Conservation (phyloP, 331 rosid species). For the Saraca asoca region DNA sequence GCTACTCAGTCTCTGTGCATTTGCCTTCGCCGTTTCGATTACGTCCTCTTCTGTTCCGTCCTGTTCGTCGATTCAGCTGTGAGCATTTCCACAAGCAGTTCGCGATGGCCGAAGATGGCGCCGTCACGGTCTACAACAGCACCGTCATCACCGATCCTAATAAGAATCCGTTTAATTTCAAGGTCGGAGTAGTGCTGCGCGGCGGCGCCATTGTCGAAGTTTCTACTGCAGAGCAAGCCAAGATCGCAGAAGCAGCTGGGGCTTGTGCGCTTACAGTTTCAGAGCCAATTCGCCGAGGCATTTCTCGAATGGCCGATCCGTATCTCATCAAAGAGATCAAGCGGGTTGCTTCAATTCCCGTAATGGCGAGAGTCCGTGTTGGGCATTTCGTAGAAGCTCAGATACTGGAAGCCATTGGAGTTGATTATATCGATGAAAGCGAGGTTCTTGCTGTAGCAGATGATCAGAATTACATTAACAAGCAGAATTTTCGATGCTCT, state of each 20-base stretch:
- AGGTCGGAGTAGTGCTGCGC: slow-evolving; percentile 52
- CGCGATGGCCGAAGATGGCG: slow-evolving; percentile 56
- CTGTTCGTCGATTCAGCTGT: background rate
- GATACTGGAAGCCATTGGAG: slow-evolving; percentile 67
- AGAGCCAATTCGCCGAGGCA: slow-evolving; percentile 35
- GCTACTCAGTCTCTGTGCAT: background rate
- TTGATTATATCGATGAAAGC: slow-evolving; percentile 73
- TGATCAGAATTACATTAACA: slow-evolving; percentile 57
- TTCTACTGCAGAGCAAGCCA: slow-evolving; percentile 51
- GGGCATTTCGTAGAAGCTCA: slow-evolving; percentile 93
- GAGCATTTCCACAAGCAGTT: slow-evolving; percentile 40
- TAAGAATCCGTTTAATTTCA: slow-evolving; percentile 39
- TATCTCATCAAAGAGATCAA: slow-evolving; percentile 56
- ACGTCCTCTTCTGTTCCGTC: background rate
- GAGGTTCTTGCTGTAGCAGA: slow-evolving; percentile 56
- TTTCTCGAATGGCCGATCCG: slow-evolving; percentile 65
- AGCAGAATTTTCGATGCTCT: slow-evolving; percentile 54
- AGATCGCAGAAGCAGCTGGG: slow-evolving; percentile 72
- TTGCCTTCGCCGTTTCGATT: background rate
- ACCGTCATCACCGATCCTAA: slow-evolving; percentile 50
- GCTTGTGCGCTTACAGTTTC: slow-evolving; percentile 57
- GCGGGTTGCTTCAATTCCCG: slow-evolving; percentile 52
- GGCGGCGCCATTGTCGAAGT: slow-evolving; percentile 71
- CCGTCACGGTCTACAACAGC: slow-evolving; percentile 48
- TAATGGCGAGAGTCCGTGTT: slow-evolving; percentile 58